Conservation (phyloP, 768 basidiomycete species). For the Suillus ampliporus region DNA sequence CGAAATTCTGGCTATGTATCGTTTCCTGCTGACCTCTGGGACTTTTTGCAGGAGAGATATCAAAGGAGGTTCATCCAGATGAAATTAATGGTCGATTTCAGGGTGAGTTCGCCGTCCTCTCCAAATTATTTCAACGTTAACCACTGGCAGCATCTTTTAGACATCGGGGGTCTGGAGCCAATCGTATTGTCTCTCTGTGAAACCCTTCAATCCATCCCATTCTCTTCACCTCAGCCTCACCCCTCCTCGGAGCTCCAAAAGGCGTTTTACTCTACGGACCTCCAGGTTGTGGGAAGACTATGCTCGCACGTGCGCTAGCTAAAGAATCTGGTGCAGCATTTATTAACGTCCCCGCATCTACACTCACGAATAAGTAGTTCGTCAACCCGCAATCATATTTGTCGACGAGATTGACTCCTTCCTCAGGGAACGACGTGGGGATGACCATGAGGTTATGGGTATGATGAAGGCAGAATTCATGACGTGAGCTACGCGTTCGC, state of each 20-base stretch:
- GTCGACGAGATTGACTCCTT: conserved; percentile 99
- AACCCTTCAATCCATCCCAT: conserved; percentile 92
- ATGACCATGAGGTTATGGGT: conserved; percentile 96
- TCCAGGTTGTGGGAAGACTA: conserved; percentile 98
- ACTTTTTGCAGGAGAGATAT: conserved; percentile 67
- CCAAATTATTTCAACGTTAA: background rate
- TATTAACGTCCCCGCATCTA: conserved; percentile 83
- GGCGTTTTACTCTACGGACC: conserved; percentile 96
- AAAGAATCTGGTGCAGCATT: conserved; percentile 98
- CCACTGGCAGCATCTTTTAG: conserved; percentile 44
- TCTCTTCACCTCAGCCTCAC: conserved; percentile 81
- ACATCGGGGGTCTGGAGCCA: conserved; percentile 92
- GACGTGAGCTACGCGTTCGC: conserved; percentile 61
- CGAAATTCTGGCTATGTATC: background rate
- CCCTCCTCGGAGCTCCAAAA: conserved; percentile 89
- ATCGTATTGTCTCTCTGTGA: conserved; percentile 92
- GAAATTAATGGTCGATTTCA: conserved; percentile 81
- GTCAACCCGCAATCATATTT: conserved; percentile 96
- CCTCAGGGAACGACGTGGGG: conserved; percentile 82
- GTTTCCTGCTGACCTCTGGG: background rate
- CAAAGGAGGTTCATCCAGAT: conserved; percentile 90
- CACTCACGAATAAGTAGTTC: conserved; percentile 83
- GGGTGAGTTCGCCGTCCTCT: conserved; percentile 49
- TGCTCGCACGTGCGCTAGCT: conserved; percentile 98
- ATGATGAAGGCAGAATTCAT: conserved; percentile 99